phyloP scores from a whole-genome alignment of 345 rosid species.

The Moricandia moricandioides region DNA sequence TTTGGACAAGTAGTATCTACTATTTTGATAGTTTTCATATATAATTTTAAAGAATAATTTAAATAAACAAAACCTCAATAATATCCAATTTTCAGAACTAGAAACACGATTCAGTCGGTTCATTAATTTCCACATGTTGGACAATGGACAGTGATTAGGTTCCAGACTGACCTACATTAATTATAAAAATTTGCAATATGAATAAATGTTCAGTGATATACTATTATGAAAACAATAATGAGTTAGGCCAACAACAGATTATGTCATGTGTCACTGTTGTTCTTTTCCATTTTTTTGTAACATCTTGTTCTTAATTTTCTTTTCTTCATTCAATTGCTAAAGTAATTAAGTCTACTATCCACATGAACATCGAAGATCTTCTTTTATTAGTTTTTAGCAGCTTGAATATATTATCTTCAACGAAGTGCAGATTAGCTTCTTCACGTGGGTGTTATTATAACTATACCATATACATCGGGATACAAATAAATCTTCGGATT shows the following conservation, averaged over 20 bases:
- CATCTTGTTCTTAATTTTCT: background rate
- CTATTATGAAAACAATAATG: constrained; percentile 7
- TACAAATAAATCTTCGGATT: background rate
- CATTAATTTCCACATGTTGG: constrained; percentile 21
- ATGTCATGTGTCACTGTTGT: constrained; percentile 26
- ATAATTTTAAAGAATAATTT: background rate
- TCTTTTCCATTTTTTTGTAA: background rate
- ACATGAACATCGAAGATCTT: background rate
- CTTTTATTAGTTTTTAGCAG: background rate
- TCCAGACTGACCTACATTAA: constrained; percentile 21
- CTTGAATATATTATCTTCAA: background rate
- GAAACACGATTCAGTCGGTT: background rate
- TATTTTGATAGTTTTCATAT: background rate
- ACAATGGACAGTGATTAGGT: constrained; percentile 22
- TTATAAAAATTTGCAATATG: background rate
- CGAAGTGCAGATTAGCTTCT: background rate
- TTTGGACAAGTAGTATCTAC: background rate
- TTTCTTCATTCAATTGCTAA: background rate
- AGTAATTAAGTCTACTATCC: background rate
- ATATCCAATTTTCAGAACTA: background rate
- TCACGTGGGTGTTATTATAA: background rate
- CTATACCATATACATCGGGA: background rate
- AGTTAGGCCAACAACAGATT: constrained; percentile 14
- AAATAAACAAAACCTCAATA: background rate
- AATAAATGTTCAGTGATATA: background rate